Base-by-base conservation (phyloP, 768 basidiomycete species). In the Ramaria rubella region DNA sequence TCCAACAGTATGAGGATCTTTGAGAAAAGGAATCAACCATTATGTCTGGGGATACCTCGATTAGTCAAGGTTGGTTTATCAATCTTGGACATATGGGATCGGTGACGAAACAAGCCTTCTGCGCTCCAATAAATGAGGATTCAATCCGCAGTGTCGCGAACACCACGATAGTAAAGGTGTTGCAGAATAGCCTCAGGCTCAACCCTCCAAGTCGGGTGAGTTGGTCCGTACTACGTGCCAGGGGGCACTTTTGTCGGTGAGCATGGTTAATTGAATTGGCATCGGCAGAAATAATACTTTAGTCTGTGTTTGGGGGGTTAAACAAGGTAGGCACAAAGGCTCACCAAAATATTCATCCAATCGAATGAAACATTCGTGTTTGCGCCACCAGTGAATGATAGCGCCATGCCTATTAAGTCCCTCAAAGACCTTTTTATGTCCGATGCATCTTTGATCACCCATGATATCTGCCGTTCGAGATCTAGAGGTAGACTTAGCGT, bases 11-110 rank as follows among this genome's bases (percentile, higher is more conserved):
- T 77, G 52, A 67, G 72, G 52, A 71, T 77, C 11, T 77, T 73
- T 59, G 76, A 77, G 57, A 61, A 66, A 8, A 73, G 75, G 2
- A 68, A 72, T 73, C 59, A 62, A 69, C 23, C 76, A 77, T 60
- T 72, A 72, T 45, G 66, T 77, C 23, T 77, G 70, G 69, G 73
- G 74, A 60, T 73, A 67, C 58, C 60, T 77, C 17, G 73, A 75
- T 57, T 76, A 76, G 66, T 67, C 62, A 75, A 75, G 69, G 75
- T 75, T 29, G 12, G 55, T 43, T 59, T 21, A 57, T 64, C 29
- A 68, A 63, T 52, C 57, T 65, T 42, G 66, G 12, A n/a, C 36
- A 12, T 36, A 40, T 30, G 31, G 23, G 23, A 53, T 43, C 15
- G 36, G n/a, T 11, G 11, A n/a, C 36, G 36, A 11, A 38, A 38